A percentile compares a stretch with the other conserved stretches of the same genome.
Conservation (phyloP, 164 flowering plant genomes). For the Paratinospora sagittata region DNA sequence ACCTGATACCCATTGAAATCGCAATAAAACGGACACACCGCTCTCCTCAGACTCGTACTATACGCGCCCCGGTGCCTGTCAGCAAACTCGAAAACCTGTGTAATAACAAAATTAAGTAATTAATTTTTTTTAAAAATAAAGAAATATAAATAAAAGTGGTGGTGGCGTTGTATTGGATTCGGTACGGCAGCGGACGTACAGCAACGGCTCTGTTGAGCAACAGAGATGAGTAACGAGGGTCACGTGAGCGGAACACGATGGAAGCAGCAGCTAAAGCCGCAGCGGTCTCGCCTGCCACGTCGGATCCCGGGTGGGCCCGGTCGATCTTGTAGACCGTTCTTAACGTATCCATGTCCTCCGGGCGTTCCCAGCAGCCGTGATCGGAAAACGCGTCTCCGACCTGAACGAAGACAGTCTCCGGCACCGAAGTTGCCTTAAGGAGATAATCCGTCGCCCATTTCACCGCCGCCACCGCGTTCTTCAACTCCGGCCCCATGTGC, state of each 20-base stretch:
- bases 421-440: constrained; percentile 56
- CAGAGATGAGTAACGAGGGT: constrained; percentile 55
- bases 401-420: constrained; percentile 53
- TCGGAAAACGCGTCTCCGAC: constrained; percentile 75
- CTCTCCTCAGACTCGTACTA: constrained; percentile 55
- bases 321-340: constrained; percentile 65
- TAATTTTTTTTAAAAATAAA: too few relatives aligned
- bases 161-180: not conserved
- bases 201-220: constrained; percentile 60
- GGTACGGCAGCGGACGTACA: constrained; percentile 33
- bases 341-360: constrained; percentile 90
- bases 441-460: constrained; percentile 81
- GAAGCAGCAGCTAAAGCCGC: constrained; percentile 94
- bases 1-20: constrained; percentile 90
- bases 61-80: constrained; percentile 88
- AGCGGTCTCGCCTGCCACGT: constrained; percentile 93
- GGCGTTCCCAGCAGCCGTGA: constrained; percentile 91
- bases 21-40: constrained; percentile 95
- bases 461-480: constrained; percentile 57
- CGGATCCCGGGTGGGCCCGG: constrained; percentile 67
- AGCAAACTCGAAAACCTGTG: constrained; percentile 84
- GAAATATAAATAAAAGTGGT: too few relatives aligned
- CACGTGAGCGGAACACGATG: constrained; percentile 63
- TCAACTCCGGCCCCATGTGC: constrained; percentile 56
- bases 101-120: too few relatives aligned